Evolutionary conservation across 345 rosid species (phyloP).

Genomic region (Salix viminalis): DNA sequence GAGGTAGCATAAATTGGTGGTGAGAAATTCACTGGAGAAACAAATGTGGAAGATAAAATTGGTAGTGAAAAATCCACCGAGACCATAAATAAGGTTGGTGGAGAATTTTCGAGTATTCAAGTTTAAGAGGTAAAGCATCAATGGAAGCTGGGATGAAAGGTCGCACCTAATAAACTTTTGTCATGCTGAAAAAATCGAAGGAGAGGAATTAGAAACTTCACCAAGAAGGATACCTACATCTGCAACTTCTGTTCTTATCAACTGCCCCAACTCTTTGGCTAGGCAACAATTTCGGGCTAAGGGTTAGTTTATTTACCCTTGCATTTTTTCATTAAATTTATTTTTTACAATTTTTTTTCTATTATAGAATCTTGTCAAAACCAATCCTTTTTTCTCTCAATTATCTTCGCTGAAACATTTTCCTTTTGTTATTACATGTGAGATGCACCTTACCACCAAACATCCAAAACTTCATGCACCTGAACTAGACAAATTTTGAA

Average conservation of each 20-base stretch:
- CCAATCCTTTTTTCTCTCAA: neutral
- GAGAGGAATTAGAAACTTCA: neutral
- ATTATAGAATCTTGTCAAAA: neutral
- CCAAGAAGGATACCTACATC: neutral
- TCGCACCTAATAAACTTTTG: neutral
- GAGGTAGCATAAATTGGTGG: neutral
- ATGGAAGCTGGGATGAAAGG: constrained; percentile 14
- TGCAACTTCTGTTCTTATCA: neutral
- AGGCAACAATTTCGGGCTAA: neutral
- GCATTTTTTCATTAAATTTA: neutral
- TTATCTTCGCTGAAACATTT: neutral
- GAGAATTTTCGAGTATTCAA: constrained; percentile 2
- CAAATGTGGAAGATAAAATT: neutral
- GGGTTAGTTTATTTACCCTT: neutral
- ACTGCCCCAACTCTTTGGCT: neutral
- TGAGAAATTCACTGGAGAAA: neutral
- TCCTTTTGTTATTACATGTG: neutral
- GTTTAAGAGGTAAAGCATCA: neutral
- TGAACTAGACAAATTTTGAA: neutral
- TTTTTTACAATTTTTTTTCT: neutral
- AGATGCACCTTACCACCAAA: neutral
- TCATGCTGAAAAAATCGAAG: neutral
- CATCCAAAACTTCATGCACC: neutral
- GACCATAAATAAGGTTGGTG: neutral
- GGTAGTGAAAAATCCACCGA: neutral